These are phyloP conservation scores for Thielaviopsis musarum DNA, from an alignment of 2,329 filamentous ascomycete species.

Conservation along the genomic window DNA sequence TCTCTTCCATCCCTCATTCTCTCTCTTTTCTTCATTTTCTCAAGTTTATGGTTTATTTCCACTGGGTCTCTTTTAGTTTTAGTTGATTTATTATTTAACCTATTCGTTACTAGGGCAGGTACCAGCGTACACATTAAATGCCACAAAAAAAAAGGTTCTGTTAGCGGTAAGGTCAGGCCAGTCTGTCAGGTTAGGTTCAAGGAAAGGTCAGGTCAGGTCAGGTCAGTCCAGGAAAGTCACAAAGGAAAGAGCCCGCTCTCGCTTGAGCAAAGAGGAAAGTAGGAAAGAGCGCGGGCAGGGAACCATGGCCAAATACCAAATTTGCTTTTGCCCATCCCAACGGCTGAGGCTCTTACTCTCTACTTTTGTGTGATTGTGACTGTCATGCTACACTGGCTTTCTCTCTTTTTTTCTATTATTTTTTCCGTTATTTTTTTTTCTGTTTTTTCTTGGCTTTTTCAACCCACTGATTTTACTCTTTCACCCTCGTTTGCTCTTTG, in stretches of 20 bases:
- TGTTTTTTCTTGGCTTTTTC: background rate
- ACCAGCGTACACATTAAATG: too few relatives aligned
- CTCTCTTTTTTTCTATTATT: background rate
- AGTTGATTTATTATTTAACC: too few relatives aligned
- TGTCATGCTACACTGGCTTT: background rate
- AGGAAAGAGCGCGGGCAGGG: background rate
- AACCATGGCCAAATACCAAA: background rate
- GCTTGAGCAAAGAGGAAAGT: background rate
- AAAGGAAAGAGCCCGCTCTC: background rate
- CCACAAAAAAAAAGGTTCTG: too few relatives aligned
- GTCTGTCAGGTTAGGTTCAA: background rate
- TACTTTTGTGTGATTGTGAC: background rate
- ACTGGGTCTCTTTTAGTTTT: background rate
- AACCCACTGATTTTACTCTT: too few relatives aligned
- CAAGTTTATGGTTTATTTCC: background rate
- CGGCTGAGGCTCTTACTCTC: background rate
- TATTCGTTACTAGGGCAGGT: too few relatives aligned
- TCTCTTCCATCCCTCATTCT: background rate
- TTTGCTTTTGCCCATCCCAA: background rate
- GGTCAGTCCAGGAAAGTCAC: background rate
- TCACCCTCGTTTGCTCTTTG: too few relatives aligned
- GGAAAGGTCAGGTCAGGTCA: background rate
- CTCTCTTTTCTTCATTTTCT: background rate
- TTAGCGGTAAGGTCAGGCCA: too few relatives aligned
- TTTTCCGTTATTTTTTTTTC: background rate